A percentile compares a stretch with the other conserved stretches of the same genome.
Evolutionary conservation across 768 basidiomycete genomes (phyloP).

Genomic region (Phaffia australis): DNA sequence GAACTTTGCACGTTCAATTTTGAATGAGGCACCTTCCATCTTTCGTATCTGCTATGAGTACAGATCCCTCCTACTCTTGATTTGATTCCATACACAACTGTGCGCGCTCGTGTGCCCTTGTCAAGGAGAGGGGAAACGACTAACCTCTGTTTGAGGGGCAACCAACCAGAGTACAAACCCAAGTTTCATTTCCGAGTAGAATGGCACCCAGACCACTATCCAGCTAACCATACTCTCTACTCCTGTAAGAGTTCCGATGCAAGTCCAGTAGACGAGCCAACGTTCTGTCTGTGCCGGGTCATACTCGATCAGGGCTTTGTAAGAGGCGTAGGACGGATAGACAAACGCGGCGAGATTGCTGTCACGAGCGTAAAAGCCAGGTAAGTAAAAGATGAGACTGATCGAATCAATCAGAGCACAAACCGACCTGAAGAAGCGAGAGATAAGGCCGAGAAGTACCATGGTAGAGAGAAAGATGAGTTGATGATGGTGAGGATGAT

Average conservation of each 20-base stretch:
- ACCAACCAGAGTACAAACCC: slow-evolving; percentile 79
- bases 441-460: slow-evolving; percentile 22
- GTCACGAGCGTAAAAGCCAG: slow-evolving; percentile 6
- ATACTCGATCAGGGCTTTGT: slow-evolving; percentile 56
- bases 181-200: slow-evolving; percentile 73
- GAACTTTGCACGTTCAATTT: no score
- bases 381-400: background rate
- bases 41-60: no score
- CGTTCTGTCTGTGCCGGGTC: slow-evolving; percentile 49
- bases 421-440: slow-evolving; percentile 11
- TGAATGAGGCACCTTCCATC: no score
- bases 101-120: no score
- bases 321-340: slow-evolving; percentile 92
- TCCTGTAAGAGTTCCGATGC: slow-evolving; percentile 53
- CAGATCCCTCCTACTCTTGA: no score
- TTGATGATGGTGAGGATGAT: background rate
- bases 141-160: slow-evolving; percentile 64
- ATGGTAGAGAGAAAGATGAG: background rate
- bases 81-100: no score
- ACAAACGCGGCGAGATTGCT: slow-evolving; percentile 48
- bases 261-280: slow-evolving; percentile 91
- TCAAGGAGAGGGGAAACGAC: slow-evolving; percentile 5
- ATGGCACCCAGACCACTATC: slow-evolving; percentile 90
- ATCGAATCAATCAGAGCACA: background rate
- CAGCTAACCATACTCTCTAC: slow-evolving; percentile 75